Evolutionary conservation across 164 flowering plant genomes (phyloP), one percentile per base, ranked within the genome.

Genomic region (Stephania yunnanensis): DNA sequence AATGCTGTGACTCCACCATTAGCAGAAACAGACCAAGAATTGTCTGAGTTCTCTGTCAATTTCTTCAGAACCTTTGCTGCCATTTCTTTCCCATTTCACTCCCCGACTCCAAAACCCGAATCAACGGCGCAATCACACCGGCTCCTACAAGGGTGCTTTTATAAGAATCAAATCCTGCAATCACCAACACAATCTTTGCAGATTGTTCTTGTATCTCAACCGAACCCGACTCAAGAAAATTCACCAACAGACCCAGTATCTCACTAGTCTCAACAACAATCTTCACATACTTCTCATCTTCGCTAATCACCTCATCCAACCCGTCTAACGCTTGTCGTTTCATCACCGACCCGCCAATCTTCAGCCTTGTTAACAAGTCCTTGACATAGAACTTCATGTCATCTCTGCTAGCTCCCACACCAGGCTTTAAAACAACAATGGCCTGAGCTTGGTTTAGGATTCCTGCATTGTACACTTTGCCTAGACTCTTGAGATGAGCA

Each of bases 1-100:
- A 92, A 73, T 3, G 86, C 89, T 8, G 97, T 88, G 10, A 91
- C 97, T 5, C 98, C 99, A 8, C 97, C 99, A 68, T 93, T 90
- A 74, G 97, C 95, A 0, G 98, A 92, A 71, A 95, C 87, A 0
- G 92, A 87, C 98, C 99, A 95, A 1, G 88, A 94, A 79, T 92
- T 95, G 17, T 93, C 91, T 0, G 92, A 85, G 81, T 92, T 93
- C 83, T 81, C 86, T 0, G 98, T 95, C 46, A 95, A 74, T 77
- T 85, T 88, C 78, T 75, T 74, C 42, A 77, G 53, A 29, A 72
- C 72, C 69, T 76, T 72, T 13, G 79, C 79, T 10, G 84, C 78
- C 46, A 73, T 74, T 71, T 83, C 81, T 74, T 78, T 83, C 30
- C 86, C 58, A 74, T 55, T 19, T 77, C 79, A 72, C 75, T 81